Base-by-base conservation (phyloP, 1,284 basidiomycete genomes). In the Coriolopsis trogii region DNA sequence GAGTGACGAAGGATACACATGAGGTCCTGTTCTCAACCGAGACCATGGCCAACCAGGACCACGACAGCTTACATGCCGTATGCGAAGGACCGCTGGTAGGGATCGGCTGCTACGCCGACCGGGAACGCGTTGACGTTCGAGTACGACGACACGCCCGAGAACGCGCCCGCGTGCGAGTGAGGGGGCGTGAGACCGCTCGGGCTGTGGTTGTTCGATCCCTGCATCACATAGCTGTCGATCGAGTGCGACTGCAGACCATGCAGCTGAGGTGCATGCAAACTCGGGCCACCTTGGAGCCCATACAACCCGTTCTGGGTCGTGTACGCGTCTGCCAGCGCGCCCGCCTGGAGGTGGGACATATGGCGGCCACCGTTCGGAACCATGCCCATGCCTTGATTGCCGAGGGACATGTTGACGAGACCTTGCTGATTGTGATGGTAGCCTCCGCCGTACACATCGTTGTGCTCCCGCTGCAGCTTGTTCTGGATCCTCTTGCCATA, bases 401-500 rank as follows among this genome's bases (percentile, higher is more conserved):
- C 74, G 38, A 87, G 70, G 18, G 74, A 72, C 71, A 85, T 78
- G 62, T 80, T 84, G 55, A 80, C 74, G 55, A 87, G 73, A n/a
- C 75, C 71, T 56, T 81, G 81, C 63, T 85, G 86, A 61, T 77
- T 79, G 56, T 81, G 77, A 59, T 82, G 78, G 63, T 79, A 81
- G 37, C 53, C 48, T 23, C 55, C 53, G 46, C 74, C 80, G 58
- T 78, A 87, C 59, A 79, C 82, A 61, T 91, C 89, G 73, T 86
- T 79, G 67, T 93, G 91, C 74, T 95, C 92, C 49, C 93, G 90
- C 71, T 96, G 93, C 49, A 98, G 78, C 75, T 97, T 97, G 77
- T 93, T 95, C 73, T 97, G 95, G 64, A 98, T 98, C 46, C 95
- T 89, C 78, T 98, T 98, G 64, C 95, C 95, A 65, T 98, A 98